Evolutionary conservation across 2,329 filamentous ascomycete genomes (phyloP), one percentile per base, ranked within the genome.

Genomic region (Pseudogymnoascus sp.): DNA sequence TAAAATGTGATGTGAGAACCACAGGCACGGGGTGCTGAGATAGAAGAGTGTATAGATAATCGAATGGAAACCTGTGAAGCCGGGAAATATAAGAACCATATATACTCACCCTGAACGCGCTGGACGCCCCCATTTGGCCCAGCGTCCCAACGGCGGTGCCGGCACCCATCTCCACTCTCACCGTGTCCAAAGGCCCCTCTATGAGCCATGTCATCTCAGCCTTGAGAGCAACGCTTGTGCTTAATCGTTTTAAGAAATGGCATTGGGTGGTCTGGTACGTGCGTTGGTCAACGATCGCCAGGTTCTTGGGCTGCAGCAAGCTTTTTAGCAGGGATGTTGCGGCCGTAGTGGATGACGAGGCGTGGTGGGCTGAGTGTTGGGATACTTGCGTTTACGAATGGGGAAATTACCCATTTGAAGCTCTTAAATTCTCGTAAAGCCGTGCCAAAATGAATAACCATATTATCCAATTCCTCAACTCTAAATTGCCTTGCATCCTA

Each of bases 201-300:
- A 55, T 55, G 48, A 55, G 48, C 48, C 29, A 33, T 55, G n/a
- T 33, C 48, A 33, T 55, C 27, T 33, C 48, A 55, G 48, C 48
- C 48, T 33, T 10, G 29, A 33, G 33, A 4, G 48, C 48, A 55
- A 33, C 48, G 48, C 18, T 55, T 33, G 45, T 52, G 15, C 8
- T 33, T n/a, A 9, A 33, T 33, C 7, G n/a, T 33, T 33, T 9
- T 3, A 33, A 33, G 31, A 13, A 9, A 33, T 33, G 29, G 15
- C 12, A 55, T 55, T 55, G 48, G 18, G n/a, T 33, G n/a, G 48
- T 5, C 29, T 55, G 48, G 27, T 9, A 7, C 15, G 29, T 55
- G n/a, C 9, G 48, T 55, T 55, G 29, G 48, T 15, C 27, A 2
- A 52, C 2, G 4, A 55, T 6, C 48, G 27, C 5, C 33, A 4